These are phyloP conservation scores for Zygotorulaspora sp. DNA, from an alignment of 805 yeast species.

Conservation along the genomic window DNA sequence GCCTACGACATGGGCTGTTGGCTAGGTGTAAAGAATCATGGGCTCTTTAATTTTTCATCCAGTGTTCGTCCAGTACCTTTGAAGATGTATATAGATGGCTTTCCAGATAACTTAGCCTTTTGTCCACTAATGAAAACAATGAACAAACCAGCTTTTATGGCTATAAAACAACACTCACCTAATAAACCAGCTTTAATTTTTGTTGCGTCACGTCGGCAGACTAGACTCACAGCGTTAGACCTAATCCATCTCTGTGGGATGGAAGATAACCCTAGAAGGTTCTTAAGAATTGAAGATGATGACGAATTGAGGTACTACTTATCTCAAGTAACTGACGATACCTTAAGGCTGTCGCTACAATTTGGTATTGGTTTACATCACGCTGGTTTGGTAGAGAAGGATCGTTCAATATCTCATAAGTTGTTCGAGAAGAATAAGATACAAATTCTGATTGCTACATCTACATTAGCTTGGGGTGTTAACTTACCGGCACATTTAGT, in stretches of 20 bases:
- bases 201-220: slow-evolving; percentile 93
- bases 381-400: slow-evolving; percentile 91
- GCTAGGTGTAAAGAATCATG: slow-evolving; percentile 78
- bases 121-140: slow-evolving; percentile 71
- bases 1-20: slow-evolving; percentile 92
- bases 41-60: slow-evolving; percentile 92
- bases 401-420: slow-evolving; percentile 82
- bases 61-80: slow-evolving; percentile 93
- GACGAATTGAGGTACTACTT: slow-evolving; percentile 73
- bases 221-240: slow-evolving; percentile 74
- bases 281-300: slow-evolving; percentile 65
- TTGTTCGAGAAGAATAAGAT: slow-evolving; percentile 80
- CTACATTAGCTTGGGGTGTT: slow-evolving; percentile 99
- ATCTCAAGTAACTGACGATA: slow-evolving; percentile 86
- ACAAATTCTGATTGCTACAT: slow-evolving; percentile 88
- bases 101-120: slow-evolving; percentile 72
- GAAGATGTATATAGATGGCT: slow-evolving; percentile 84
- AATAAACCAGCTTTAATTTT: slow-evolving; percentile 92
- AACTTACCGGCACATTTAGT: slow-evolving; percentile 98
- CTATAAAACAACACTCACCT: slow-evolving; percentile 88
- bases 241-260: slow-evolving; percentile 68
- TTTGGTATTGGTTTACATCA: slow-evolving; percentile 92
- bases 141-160: slow-evolving; percentile 78
- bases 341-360: slow-evolving; percentile 64
- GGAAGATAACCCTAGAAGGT: slow-evolving; percentile 54